Evolutionary conservation across 768 basidiomycete species (phyloP), one percentile per base, ranked within the genome.

Genomic region (Leccinum obscurum): DNA sequence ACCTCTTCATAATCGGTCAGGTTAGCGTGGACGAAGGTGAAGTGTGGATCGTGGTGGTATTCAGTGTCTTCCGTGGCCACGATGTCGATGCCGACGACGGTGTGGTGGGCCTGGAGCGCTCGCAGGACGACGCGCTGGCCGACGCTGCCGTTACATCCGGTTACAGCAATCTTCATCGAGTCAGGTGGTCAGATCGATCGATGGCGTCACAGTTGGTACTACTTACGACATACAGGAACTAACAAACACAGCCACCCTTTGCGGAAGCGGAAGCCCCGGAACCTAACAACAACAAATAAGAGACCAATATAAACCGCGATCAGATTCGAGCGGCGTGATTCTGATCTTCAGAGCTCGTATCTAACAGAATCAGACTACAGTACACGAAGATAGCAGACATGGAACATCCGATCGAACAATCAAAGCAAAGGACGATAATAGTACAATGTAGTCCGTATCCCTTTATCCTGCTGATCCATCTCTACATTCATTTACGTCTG

Each of bases 121-220:
- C 75, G 68, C 41, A 74, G 60, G 44, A 85, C 83, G 46, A 86
- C 80, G 20, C 78, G 79, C 65, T 70, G 77, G 34, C 86, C 86
- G 13, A 89, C 80, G 37, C 66, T 63, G 13, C 86, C 87, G 62
- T 83, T 85, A 68, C 82, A 85, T 39, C 87, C 86, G 37, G 86
- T 85, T 13, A 89, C 68, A 20, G 78, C 82, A 56, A 88, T 75
- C 64, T 78, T 85, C 83, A 84, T 84, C 51, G 3, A 13, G 46
- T 30, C 30, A 30, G 30, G 30, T 3, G 30, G 30, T 30, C 30
- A 30, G 30, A 30, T 30, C 28, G 28, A 28, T 28, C 30, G 30
- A 30, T 30, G 30, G 30, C 30, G 30, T 30, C 30, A 30, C 30
- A 9, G 9, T 9, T 30, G 30, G 30, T 30, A 30, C 28, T 28